Conservation (phyloP, 768 basidiomycete genomes). For the Mycena pura region DNA sequence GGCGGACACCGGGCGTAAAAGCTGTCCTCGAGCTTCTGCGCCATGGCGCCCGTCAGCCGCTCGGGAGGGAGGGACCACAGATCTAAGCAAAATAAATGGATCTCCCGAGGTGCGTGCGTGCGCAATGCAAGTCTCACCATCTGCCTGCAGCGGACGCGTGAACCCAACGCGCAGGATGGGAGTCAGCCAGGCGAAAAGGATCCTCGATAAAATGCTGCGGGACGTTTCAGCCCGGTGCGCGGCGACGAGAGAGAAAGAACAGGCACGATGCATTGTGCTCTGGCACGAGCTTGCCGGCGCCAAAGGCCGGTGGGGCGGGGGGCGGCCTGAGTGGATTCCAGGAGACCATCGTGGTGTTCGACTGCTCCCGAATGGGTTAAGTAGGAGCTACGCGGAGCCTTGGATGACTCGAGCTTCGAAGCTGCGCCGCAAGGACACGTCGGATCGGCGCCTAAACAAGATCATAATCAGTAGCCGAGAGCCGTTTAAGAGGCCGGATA, state of each 20-base stretch:
- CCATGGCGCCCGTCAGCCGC: conserved; percentile 41
- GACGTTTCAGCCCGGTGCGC: conserved; percentile 1
- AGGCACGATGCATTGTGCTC: conserved; percentile 23
- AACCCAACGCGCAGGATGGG: conserved; percentile 57
- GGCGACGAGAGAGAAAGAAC: not conserved
- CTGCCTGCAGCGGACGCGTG: conserved; percentile 55
- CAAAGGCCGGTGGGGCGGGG: conserved; percentile 25
- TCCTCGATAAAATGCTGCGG: conserved; percentile 37
- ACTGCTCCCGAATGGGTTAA: no score
- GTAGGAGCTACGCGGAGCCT: no score
- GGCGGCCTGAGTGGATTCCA: conserved; percentile 23
- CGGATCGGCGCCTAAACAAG: no score
- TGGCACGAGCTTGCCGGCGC: conserved; percentile 23
- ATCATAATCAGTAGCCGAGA: no score
- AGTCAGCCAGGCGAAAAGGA: conserved; percentile 54
- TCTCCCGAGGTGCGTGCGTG: no score
- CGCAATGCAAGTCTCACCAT: conserved; percentile 45
- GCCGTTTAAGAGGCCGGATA: no score
- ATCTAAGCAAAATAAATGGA: conserved; percentile 39
- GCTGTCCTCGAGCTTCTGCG: conserved; percentile 45
- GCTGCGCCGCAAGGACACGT: no score
- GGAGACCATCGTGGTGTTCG: not conserved
- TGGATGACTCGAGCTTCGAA: no score
- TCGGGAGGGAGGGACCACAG: conserved; percentile 51
- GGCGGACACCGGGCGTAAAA: conserved; percentile 54